Evolutionary conservation across 305 asterid genomes (phyloP).

Genomic region (Solanum hybrid): DNA sequence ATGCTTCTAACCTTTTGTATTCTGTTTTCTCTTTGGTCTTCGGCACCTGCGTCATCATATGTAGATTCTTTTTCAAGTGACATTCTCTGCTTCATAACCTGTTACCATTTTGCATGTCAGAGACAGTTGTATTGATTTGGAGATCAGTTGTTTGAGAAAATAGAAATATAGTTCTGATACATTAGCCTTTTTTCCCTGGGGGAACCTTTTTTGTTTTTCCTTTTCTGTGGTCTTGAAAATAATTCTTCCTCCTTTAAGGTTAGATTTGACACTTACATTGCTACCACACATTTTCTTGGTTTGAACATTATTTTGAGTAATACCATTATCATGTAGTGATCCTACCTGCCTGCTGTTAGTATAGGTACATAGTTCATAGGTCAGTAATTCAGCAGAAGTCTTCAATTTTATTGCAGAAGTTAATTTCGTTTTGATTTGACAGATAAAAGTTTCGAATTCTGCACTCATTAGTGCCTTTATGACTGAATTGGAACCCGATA

Average conservation of each 20-base stretch:
- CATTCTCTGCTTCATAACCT: background rate
- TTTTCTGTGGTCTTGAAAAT: background rate
- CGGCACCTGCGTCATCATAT: background rate
- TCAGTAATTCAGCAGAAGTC: background rate
- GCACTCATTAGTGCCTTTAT: slow-evolving; percentile 92
- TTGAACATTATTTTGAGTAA: background rate
- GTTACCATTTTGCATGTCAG: background rate
- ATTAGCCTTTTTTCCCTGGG: background rate
- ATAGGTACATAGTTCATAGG: background rate
- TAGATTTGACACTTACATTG: background rate
- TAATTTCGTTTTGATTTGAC: slow-evolving; percentile 11
- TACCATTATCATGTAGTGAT: background rate
- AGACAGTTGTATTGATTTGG: background rate
- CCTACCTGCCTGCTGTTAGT: background rate
- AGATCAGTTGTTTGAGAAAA: background rate
- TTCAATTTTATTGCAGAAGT: no score
- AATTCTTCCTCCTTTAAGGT: background rate
- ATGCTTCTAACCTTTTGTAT: slow-evolving; percentile 18
- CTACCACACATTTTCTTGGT: background rate
- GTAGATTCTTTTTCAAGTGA: background rate
- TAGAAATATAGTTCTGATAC: background rate
- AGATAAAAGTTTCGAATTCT: slow-evolving; percentile 96
- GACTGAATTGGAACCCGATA: slow-evolving; percentile 83
- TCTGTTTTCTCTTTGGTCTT: background rate
- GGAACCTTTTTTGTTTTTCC: background rate